Conservation (phyloP, 345 rosid species). For the Ceriops decandra region DNA sequence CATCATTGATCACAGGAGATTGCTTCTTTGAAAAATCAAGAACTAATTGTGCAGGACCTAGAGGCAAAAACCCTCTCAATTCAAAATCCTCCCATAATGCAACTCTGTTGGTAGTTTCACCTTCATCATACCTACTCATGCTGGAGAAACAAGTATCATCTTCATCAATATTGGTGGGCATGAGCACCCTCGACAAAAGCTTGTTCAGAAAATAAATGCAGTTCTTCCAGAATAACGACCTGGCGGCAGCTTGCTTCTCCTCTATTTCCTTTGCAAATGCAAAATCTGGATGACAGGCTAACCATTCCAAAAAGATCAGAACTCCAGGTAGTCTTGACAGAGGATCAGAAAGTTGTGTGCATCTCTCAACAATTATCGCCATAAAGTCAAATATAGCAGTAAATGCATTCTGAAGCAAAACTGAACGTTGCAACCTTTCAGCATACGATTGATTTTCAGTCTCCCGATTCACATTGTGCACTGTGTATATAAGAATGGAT, state of each 20-base stretch:
- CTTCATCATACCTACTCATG: constrained; percentile 90
- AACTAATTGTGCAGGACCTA: constrained; percentile 78
- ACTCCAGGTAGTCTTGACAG: constrained; percentile 77
- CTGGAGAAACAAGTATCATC: constrained; percentile 77
- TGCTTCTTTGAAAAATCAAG: constrained; percentile 78
- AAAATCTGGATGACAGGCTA: constrained; percentile 80
- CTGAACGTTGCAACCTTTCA: constrained; percentile 88
- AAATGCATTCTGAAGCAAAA: constrained; percentile 69
- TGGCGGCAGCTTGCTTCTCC: constrained; percentile 56
- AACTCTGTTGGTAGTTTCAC: constrained; percentile 77
- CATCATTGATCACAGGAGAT: constrained; percentile 48
- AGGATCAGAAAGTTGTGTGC: constrained; percentile 58
- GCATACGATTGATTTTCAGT: constrained; percentile 78
- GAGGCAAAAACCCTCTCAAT: constrained; percentile 81
- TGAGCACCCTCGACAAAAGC: constrained; percentile 44
- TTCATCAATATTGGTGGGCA: constrained; percentile 53
- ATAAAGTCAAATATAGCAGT: constrained; percentile 71
- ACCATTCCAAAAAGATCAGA: constrained; percentile 85
- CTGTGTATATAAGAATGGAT: constrained; percentile 63
- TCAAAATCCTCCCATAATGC: constrained; percentile 96
- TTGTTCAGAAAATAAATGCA: constrained; percentile 66
- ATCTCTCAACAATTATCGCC: constrained; percentile 57
- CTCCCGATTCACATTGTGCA: constrained; percentile 66
- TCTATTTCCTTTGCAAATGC: constrained; percentile 59
- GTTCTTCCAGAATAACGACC: constrained; percentile 65